Evolutionary conservation across 2,329 filamentous ascomycete genomes (phyloP).

Genomic region (Alternaria solani): DNA sequence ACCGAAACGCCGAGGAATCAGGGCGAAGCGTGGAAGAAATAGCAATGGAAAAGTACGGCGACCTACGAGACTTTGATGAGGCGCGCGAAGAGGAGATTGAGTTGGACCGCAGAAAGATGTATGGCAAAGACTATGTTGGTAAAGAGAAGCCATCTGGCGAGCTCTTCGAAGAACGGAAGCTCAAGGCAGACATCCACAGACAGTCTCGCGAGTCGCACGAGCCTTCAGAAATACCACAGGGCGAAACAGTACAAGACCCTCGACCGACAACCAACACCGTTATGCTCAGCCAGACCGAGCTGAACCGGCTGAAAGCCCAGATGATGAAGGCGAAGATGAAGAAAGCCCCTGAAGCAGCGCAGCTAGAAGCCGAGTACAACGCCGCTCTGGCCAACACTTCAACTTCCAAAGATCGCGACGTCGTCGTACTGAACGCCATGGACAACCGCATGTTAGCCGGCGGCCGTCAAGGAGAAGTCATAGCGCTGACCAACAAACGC

Average conservation of each 20-base stretch:
- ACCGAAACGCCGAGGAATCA: slow-evolving; percentile 77
- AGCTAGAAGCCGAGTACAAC: slow-evolving; percentile 86
- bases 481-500: slow-evolving; percentile 77
- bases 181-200: slow-evolving; percentile 63
- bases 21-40: slow-evolving; percentile 80
- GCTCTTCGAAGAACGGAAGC: slow-evolving; percentile 78
- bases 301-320: slow-evolving; percentile 91
- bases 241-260: slow-evolving; percentile 65
- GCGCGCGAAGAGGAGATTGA: slow-evolving; percentile 93
- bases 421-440: slow-evolving; percentile 85
- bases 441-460: slow-evolving; percentile 89
- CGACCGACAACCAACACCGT: slow-evolving; percentile 57
- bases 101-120: slow-evolving; percentile 79
- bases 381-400: slow-evolving; percentile 71
- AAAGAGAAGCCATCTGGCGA: slow-evolving; percentile 90
- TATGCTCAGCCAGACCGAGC: slow-evolving; percentile 74
- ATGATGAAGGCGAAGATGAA: slow-evolving; percentile 95
- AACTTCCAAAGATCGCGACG: slow-evolving; percentile 65
- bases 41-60: slow-evolving; percentile 82
- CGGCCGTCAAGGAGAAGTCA: slow-evolving; percentile 76
- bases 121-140: slow-evolving; percentile 83
- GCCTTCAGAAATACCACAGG: slow-evolving; percentile 57
- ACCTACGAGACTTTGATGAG: slow-evolving; percentile 85
- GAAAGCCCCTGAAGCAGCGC: slow-evolving; percentile 74
- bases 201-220: slow-evolving; percentile 34